Evolutionary conservation across 2,329 filamentous ascomycete species (phyloP).

Genomic region (Xylariomycetidae sp.): DNA sequence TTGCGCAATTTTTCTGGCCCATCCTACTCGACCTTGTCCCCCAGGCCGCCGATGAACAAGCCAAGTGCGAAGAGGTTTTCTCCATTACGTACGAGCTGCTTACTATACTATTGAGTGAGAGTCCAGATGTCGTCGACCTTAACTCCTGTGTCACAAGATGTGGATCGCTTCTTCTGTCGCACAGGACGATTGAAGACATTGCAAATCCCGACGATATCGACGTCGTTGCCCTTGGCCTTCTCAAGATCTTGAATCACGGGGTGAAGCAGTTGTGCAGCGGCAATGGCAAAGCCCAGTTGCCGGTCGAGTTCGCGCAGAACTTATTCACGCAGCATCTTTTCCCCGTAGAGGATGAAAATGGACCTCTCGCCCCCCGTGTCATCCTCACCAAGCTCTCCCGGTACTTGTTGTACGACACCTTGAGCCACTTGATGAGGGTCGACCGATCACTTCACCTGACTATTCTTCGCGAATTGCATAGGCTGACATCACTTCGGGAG

Average conservation of each 20-base stretch:
- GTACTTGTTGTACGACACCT: constrained; percentile 52
- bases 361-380: constrained; percentile 30
- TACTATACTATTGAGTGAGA: constrained; percentile 21
- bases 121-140: constrained; percentile 18
- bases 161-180: constrained; percentile 18
- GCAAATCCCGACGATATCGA: constrained; percentile 32
- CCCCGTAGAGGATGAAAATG: constrained; percentile 37
- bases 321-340: constrained; percentile 63
- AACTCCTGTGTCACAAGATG: constrained; percentile 17
- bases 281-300: constrained; percentile 14
- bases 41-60: constrained; percentile 25
- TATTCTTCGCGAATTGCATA: constrained; percentile 46
- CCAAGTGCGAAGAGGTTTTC: constrained; percentile 37
- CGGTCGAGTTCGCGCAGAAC: constrained; percentile 31
- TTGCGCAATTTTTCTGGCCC: constrained; percentile 44
- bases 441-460: constrained; percentile 40
- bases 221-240: constrained; percentile 29
- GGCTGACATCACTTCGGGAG: constrained; percentile 44
- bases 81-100: constrained; percentile 19
- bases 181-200: constrained; percentile 28
- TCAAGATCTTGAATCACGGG: constrained; percentile 27
- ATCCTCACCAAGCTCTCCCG: constrained; percentile 51
- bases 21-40: constrained; percentile 31
- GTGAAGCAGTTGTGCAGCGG: constrained; percentile 24
- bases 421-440: constrained; percentile 50